These are phyloP conservation scores for Oxyria digyna DNA, from an alignment of 148 eudicot species.

Conservation along the genomic window DNA sequence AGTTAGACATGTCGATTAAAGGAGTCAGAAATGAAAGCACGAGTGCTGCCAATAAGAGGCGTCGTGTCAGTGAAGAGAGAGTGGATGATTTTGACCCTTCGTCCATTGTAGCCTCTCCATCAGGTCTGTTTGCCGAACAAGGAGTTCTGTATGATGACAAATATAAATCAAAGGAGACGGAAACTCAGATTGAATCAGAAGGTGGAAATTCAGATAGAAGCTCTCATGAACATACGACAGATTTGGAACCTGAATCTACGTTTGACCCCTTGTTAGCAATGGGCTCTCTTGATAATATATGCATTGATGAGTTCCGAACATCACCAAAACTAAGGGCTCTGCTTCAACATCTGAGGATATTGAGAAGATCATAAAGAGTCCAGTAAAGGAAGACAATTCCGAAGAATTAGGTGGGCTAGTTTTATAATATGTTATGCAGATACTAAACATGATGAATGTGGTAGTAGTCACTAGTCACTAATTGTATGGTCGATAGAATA, in stretches of 20 bases:
- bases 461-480: too few relatives aligned
- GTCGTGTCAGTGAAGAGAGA: constrained; percentile 8
- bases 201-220: constrained; percentile 12
- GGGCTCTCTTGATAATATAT: not conserved
- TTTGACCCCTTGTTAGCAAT: not conserved
- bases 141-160: constrained; percentile 22
- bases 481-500: too few relatives aligned
- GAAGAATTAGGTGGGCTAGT: too few relatives aligned
- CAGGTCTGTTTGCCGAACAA: constrained; percentile 29
- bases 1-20: constrained; percentile 29
- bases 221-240: constrained; percentile 11
- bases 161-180: constrained; percentile 14
- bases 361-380: too few relatives aligned
- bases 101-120: constrained; percentile 27
- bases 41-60: constrained; percentile 4
- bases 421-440: too few relatives aligned
- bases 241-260: constrained; percentile 15
- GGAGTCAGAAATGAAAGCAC: constrained; percentile 15
- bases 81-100: constrained; percentile 24
- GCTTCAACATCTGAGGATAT: too few relatives aligned
- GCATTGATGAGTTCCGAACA: too few relatives aligned
- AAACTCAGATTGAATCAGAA: constrained; percentile 15
- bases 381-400: too few relatives aligned
- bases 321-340: too few relatives aligned
- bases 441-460: too few relatives aligned